These are phyloP conservation scores for Parathielavia appendiculata DNA, from an alignment of 495 filamentous ascomycete genomes.

Conservation along the genomic window DNA sequence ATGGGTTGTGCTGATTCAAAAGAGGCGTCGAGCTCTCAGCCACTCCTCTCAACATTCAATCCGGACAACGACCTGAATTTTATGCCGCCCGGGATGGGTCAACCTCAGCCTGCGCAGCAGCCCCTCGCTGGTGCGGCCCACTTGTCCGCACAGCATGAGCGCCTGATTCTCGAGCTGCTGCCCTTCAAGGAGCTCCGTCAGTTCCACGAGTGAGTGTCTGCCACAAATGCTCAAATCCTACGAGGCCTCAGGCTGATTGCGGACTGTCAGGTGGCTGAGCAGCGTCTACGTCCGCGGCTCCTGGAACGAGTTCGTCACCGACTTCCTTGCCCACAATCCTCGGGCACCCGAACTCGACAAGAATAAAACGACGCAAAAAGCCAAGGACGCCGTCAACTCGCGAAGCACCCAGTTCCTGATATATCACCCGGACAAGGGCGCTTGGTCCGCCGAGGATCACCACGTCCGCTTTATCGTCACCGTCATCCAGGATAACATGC, in stretches of 20 bases:
- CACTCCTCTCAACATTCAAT: constrained; percentile 5
- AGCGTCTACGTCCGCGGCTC: constrained; percentile 28
- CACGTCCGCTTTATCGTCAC: constrained; percentile 32
- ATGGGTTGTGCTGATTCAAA: constrained; percentile 25
- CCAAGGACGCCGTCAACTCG: constrained; percentile 27
- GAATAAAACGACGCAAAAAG: constrained; percentile 17
- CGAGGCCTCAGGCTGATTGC: not conserved
- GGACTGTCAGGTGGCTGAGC: constrained; percentile 21
- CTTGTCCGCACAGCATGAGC: constrained; percentile 28
- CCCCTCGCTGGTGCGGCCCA: not conserved
- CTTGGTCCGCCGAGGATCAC: constrained; percentile 31
- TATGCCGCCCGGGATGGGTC: constrained; percentile 17
- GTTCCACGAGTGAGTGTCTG: constrained; percentile 26
- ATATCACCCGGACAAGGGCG: constrained; percentile 29
- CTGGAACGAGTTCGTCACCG: constrained; percentile 29
- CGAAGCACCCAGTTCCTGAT: constrained; percentile 24
- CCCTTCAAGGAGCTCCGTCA: constrained; percentile 26
- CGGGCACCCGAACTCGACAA: constrained; percentile 29
- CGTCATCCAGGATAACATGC: constrained; percentile 27
- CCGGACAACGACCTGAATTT: not conserved
- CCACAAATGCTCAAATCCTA: not conserved
- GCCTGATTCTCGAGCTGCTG: constrained; percentile 33
- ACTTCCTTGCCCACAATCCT: constrained; percentile 25
- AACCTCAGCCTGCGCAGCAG: constrained; percentile 9
- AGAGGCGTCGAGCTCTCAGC: constrained; percentile 9